phyloP scores from a whole-genome alignment of 495 filamentous ascomycete genomes.

The Hyaloscypha variabilis region DNA sequence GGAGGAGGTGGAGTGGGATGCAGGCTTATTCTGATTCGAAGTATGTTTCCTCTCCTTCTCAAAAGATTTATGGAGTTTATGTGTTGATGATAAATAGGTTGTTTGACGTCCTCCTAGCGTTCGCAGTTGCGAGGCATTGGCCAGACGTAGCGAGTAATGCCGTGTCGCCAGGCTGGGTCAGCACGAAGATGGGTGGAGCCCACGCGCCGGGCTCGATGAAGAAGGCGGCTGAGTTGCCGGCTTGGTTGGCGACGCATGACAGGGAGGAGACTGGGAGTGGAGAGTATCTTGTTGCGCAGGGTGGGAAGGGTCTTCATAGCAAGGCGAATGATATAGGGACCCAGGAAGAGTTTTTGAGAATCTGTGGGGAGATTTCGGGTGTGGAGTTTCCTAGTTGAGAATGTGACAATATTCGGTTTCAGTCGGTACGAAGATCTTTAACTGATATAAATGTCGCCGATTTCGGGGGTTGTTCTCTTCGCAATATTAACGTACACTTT shows the following conservation, averaged over 20 bases:
- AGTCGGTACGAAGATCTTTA: too few relatives aligned
- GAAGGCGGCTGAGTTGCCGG: slow-evolving; percentile 48
- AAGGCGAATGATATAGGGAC: not conserved
- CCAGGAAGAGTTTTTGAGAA: slow-evolving; percentile 9
- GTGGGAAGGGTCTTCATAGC: not conserved
- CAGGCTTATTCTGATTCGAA: slow-evolving; percentile 25
- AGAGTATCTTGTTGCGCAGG: slow-evolving; percentile 17
- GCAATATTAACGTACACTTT: too few relatives aligned
- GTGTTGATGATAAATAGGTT: too few relatives aligned
- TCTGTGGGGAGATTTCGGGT: slow-evolving; percentile 7
- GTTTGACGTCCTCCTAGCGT: slow-evolving; percentile 55
- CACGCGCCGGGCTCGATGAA: slow-evolving; percentile 48
- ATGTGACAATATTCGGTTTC: too few relatives aligned
- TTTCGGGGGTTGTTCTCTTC: too few relatives aligned
- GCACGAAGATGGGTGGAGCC: slow-evolving; percentile 62
- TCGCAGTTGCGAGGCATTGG: slow-evolving; percentile 54
- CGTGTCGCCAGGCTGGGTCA: slow-evolving; percentile 65
- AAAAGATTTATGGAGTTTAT: too few relatives aligned
- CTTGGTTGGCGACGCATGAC: slow-evolving; percentile 46
- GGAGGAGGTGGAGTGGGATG: slow-evolving; percentile 20
- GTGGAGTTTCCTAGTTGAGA: not conserved
- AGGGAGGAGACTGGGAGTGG: slow-evolving; percentile 10
- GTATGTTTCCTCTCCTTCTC: slow-evolving; percentile 23
- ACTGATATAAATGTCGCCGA: too few relatives aligned
- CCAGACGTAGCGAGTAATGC: slow-evolving; percentile 50